Evolutionary conservation across 2,329 filamentous ascomycete genomes (phyloP), one percentile per base, ranked within the genome.

Genomic region (Alternaria burnsii): DNA sequence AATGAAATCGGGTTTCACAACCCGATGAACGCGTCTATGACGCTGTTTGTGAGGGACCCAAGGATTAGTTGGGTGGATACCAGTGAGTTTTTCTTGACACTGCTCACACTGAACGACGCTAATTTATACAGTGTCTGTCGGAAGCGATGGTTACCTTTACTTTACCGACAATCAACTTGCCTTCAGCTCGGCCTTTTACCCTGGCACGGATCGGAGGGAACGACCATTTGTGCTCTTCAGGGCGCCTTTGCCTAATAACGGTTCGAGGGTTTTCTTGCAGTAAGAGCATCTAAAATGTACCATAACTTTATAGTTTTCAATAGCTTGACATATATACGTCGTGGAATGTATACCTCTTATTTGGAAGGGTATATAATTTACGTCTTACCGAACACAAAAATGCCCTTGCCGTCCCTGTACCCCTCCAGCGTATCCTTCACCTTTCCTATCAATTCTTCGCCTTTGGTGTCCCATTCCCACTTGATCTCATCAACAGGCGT

Each of bases 371-470:
- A 20, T 11, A 28, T n/a, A 59, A 1, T 44, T 46, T 61, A 79
- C 41, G 76, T 79, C 66, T 76, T 72, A 24, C 86, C 86, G 79
- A 95, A 98, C 5, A 94, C 86, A 77, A 98, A 95, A 3, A 99
- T 87, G 0, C 93, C 91, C 83, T 99, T 99, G 11, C 94, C 94
- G 66, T 88, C 87, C 73, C 93, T 87, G 77, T 91, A 98, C 0
- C 94, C 95, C 57, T 90, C 85, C 44, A 98, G 82, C 1, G 94
- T 95, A 10, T 91, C 91, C 76, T 94, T 91, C 2, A 97, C 92
- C 5, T 92, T 92, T 41, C 87, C 84, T 58, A 87, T 87, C 57
- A 99, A 80, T 52, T 85, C 83, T 6, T 87, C 82, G 58, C 89
- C 88, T 70, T 90, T 87, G 0, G 93, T 96, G 20, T 92, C 89